phyloP scores from a whole-genome alignment of 1,284 basidiomycete species.

The Cryptococcus deneoformans region DNA sequence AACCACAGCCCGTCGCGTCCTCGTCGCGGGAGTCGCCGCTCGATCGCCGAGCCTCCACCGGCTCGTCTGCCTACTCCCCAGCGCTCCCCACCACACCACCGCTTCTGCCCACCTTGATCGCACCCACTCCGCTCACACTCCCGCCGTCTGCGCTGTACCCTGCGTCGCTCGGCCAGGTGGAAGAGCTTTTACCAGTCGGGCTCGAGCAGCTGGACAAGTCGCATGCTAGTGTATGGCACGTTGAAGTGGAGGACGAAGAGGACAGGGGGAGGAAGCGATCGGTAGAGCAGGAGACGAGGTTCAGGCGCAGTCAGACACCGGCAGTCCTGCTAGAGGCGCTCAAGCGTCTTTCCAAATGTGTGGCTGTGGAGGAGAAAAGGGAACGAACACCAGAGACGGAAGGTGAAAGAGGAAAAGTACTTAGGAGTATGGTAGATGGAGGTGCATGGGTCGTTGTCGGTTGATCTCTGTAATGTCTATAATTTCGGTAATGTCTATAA shows the following conservation, averaged over 20 bases:
- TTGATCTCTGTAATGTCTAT: neutral
- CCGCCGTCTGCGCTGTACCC: slow-evolving; percentile 3
- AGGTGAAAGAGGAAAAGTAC: neutral
- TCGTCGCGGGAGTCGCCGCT: neutral
- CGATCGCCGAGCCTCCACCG: neutral
- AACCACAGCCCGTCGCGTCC: neutral
- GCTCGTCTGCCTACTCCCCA: neutral
- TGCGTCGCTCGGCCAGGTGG: neutral
- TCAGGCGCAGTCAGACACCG: neutral
- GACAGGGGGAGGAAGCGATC: neutral
- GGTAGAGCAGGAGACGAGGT: neutral
- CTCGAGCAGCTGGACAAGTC: too few relatives aligned
- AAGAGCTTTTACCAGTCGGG: too few relatives aligned
- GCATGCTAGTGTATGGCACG: too few relatives aligned
- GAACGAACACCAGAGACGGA: neutral
- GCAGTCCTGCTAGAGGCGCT: neutral
- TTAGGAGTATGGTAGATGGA: slow-evolving; percentile 15
- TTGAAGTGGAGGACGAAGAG: slow-evolving; percentile 1
- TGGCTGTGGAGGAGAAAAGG: too few relatives aligned
- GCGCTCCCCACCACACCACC: neutral
- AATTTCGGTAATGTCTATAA: neutral
- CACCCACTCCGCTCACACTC: neutral
- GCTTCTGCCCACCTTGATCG: neutral
- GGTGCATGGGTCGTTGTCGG: slow-evolving; percentile 13
- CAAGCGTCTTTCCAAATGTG: neutral